Conservation (phyloP, 106 monocot species). For the Dendrobium nobile region DNA sequence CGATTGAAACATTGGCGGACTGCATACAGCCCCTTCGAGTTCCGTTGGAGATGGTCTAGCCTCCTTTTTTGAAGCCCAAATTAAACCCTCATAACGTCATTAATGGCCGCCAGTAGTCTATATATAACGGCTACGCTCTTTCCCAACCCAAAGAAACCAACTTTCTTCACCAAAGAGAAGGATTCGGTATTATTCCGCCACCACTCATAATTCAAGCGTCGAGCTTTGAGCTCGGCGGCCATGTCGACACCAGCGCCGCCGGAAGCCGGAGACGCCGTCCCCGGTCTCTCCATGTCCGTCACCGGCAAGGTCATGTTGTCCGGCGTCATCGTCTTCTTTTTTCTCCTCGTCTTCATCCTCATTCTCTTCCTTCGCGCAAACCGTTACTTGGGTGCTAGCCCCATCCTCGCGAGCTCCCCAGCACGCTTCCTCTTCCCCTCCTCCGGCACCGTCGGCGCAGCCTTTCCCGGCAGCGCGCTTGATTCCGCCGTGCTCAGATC, state of each 20-base stretch:
- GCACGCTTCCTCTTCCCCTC: not conserved
- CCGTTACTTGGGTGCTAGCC: not conserved
- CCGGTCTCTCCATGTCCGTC: not conserved
- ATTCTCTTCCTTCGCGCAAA: conserved; percentile 15
- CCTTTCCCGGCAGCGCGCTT: conserved; percentile 2
- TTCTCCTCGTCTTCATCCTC: conserved; percentile 2
- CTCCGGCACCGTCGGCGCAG: too few species aligned
- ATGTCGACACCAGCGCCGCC: not conserved
- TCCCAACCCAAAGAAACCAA: too few species aligned
- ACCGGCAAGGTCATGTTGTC: not conserved
- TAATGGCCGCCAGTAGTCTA: too few species aligned
- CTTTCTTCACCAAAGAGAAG: too few species aligned
- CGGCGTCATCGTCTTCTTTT: conserved; percentile 8
- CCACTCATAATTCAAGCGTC: too few species aligned
- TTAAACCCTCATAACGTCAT: too few species aligned
- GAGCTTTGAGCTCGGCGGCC: not conserved
- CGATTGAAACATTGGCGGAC: too few species aligned
- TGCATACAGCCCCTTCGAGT: too few species aligned
- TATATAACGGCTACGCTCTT: too few species aligned
- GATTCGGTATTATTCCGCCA: too few species aligned
- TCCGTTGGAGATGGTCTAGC: too few species aligned
- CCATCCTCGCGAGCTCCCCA: not conserved
- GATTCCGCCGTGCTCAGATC: conserved; percentile 14
- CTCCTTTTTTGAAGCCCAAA: too few species aligned
- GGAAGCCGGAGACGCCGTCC: not conserved